Percentiles rank a stretch among this genome's conserved stretches.
Evolutionary conservation across 495 filamentous ascomycete genomes (phyloP).

Genomic region (Glonium stellatum): DNA sequence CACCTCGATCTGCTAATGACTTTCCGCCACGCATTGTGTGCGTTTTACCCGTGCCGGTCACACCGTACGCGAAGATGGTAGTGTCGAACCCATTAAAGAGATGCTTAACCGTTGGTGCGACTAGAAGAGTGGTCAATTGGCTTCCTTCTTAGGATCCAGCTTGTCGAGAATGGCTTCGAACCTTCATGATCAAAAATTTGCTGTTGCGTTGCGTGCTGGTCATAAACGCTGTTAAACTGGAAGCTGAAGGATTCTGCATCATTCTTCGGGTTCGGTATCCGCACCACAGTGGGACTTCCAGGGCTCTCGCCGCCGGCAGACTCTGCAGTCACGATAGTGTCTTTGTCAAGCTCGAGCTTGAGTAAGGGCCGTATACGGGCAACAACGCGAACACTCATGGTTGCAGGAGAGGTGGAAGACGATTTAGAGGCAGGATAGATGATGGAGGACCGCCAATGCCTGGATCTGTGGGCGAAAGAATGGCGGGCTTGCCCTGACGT

Average conservation of each 20-base stretch:
- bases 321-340: constrained; percentile 67
- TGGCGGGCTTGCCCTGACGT: constrained; percentile 6
- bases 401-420: constrained; percentile 1
- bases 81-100: constrained; percentile 92
- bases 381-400: constrained; percentile 73
- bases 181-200: constrained; percentile 83
- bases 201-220: constrained; percentile 69
- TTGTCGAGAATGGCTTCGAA: constrained; percentile 36
- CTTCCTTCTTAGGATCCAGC: background rate
- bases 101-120: constrained; percentile 75
- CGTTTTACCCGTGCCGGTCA: constrained; percentile 93
- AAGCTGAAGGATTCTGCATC: constrained; percentile 86
- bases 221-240: constrained; percentile 91
- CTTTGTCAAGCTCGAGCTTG: constrained; percentile 70
- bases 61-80: constrained; percentile 92
- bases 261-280: constrained; percentile 93
- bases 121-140: constrained; percentile 34
- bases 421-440: background rate
- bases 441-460: background rate
- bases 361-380: constrained; percentile 84
- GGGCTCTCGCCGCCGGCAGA: constrained; percentile 37
- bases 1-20: constrained; percentile 77
- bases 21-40: constrained; percentile 97
- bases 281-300: constrained; percentile 59
- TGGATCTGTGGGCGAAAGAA: constrained; percentile 13